phyloP scores from a whole-genome alignment of 305 asterid genomes.

The Rubia tinctorum region DNA sequence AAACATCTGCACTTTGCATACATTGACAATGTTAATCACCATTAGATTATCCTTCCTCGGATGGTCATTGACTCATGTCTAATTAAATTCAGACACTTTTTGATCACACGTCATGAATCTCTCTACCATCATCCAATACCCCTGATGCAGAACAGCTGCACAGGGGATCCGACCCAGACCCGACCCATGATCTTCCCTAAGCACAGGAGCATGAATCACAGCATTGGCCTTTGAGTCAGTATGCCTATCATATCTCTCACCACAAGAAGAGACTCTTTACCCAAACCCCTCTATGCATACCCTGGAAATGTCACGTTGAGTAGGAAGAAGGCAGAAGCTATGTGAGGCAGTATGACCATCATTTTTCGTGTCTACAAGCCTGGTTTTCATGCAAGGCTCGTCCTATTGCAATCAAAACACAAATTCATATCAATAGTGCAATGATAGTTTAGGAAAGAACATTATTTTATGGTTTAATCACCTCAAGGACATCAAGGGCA shows the following conservation, averaged over 20 bases:
- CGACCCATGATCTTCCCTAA: too few relatives aligned
- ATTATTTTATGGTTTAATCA: constrained; percentile 20
- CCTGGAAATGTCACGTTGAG: background rate
- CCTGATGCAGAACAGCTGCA: constrained; percentile 7
- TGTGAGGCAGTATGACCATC: constrained; percentile 68
- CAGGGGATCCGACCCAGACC: too few relatives aligned
- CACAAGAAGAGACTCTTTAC: constrained; percentile 5
- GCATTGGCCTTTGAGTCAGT: constrained; percentile 1
- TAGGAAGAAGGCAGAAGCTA: too few relatives aligned
- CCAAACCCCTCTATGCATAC: constrained; percentile 10
- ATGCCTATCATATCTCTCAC: constrained; percentile 1
- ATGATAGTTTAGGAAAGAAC: too few relatives aligned
- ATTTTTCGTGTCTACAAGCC: constrained; percentile 80
- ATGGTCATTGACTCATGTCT: too few relatives aligned
- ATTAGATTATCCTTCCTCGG: constrained; percentile 11
- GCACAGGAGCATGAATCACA: constrained; percentile 1
- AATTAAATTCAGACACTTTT: too few relatives aligned
- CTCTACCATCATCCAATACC: constrained; percentile 9
- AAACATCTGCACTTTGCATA: constrained; percentile 1
- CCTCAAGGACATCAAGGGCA: constrained; percentile 98
- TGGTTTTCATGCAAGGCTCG: constrained; percentile 95
- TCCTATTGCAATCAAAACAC: constrained; percentile 39
- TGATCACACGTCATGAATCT: background rate
- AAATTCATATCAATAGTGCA: background rate
- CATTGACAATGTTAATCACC: constrained; percentile 17